Percentiles rank a stretch among this genome's conserved stretches.
These are phyloP conservation scores for Podospora conica DNA, from an alignment of 495 filamentous ascomycete genomes.

Conservation along the genomic window DNA sequence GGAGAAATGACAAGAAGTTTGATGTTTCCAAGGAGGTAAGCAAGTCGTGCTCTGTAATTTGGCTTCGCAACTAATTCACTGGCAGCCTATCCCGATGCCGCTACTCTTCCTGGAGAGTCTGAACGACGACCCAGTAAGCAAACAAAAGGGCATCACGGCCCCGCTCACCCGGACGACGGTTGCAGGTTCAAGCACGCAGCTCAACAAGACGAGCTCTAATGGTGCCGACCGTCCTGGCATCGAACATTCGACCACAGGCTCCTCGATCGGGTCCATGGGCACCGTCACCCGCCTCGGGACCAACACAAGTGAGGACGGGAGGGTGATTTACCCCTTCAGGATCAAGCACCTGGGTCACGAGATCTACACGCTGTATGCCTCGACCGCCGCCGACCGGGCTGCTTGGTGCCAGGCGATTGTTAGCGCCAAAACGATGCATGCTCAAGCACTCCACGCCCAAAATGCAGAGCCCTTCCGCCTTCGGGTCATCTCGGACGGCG, in stretches of 20 bases:
- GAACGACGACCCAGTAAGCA: constrained; percentile 83
- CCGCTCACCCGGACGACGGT: constrained; percentile 48
- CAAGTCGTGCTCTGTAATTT: constrained; percentile 1
- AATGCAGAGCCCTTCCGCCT: constrained; percentile 95
- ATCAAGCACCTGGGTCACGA: constrained; percentile 95
- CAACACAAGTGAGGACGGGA: constrained; percentile 53
- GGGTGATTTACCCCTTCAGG: constrained; percentile 86
- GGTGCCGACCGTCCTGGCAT: constrained; percentile 51
- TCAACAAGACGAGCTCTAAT: constrained; percentile 46
- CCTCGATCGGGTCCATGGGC: constrained; percentile 34
- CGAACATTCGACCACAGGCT: constrained; percentile 57
- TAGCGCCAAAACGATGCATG: constrained; percentile 89
- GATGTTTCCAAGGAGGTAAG: constrained; percentile 89
- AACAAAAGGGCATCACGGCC: constrained; percentile 75
- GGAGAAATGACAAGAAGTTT: constrained; percentile 73
- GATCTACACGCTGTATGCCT: constrained; percentile 81
- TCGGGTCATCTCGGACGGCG: constrained; percentile 83
- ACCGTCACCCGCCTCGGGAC: constrained; percentile 47
- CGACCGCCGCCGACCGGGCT: constrained; percentile 60
- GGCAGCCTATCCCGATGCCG: constrained; percentile 90
- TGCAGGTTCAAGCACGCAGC: constrained; percentile 43
- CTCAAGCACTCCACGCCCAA: constrained; percentile 77
- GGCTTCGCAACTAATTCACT: constrained; percentile 4
- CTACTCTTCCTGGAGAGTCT: constrained; percentile 85
- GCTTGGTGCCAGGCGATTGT: constrained; percentile 94